A percentile compares a stretch with the other conserved stretches of the same genome.
phyloP scores from a whole-genome alignment of 192 early-diverging fungal species.

The Obelidium mucronatum region DNA sequence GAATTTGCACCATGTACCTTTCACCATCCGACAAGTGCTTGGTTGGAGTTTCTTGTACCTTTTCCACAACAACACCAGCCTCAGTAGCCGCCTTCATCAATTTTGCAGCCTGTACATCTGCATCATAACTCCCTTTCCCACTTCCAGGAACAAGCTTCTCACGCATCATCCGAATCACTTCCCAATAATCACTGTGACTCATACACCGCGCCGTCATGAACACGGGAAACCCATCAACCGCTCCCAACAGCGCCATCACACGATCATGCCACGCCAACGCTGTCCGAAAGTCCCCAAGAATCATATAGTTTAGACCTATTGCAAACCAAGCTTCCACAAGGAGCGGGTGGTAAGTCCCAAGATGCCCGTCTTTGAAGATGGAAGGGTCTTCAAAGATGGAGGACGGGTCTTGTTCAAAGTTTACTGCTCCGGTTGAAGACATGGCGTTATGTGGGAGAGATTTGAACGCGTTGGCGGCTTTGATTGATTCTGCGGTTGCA shows the following conservation, averaged over 20 bases:
- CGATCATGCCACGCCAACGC: conserved; percentile 42
- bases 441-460: not conserved
- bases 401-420: conserved; percentile 7
- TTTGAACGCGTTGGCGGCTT: not conserved
- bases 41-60: not conserved
- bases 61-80: not conserved
- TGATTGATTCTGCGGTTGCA: not conserved
- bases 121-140: not conserved
- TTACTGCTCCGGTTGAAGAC: no score
- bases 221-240: conserved; percentile 50
- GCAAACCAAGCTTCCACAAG: conserved; percentile 51
- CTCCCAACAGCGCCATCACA: conserved; percentile 28
- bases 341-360: conserved; percentile 54
- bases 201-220: conserved; percentile 51
- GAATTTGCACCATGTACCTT: conserved; percentile 32
- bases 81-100: not conserved
- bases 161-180: conserved; percentile 35
- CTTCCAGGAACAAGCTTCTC: not conserved
- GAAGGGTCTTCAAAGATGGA: conserved; percentile 2
- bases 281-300: conserved; percentile 45
- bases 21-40: conserved; percentile 10
- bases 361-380: not conserved
- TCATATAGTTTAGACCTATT: conserved; percentile 49
- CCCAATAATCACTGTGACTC: conserved; percentile 52
- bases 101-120: not conserved